phyloP scores from a whole-genome alignment of 2,329 filamentous ascomycete species.

The Triangularia setosa region DNA sequence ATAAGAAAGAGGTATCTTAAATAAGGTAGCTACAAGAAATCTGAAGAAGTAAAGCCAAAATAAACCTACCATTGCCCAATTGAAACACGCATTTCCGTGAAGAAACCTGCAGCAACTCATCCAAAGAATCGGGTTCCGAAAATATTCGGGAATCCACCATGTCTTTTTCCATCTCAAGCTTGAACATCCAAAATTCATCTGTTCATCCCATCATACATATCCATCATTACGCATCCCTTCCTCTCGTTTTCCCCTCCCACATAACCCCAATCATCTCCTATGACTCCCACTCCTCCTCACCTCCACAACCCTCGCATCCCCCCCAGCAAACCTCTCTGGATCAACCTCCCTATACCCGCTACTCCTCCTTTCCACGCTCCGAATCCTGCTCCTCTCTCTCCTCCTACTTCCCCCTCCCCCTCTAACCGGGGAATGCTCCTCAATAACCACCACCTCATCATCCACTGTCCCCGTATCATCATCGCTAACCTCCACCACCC shows the following conservation, averaged over 20 bases:
- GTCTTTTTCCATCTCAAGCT: too few species aligned
- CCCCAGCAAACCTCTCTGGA: slow-evolving; percentile 31
- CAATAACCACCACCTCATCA: slow-evolving; percentile 35
- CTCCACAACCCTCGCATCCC: slow-evolving; percentile 29
- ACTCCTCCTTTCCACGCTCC: slow-evolving; percentile 27
- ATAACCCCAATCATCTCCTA: slow-evolving; percentile 25
- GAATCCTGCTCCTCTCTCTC: slow-evolving; percentile 23
- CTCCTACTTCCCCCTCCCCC: slow-evolving; percentile 24
- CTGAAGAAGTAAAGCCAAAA: not conserved
- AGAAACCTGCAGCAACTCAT: not conserved
- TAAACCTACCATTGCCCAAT: not conserved
- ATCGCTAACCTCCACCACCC: slow-evolving; percentile 21
- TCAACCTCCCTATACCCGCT: slow-evolving; percentile 32
- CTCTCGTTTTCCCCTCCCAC: too few species aligned
- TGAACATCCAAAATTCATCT: not conserved
- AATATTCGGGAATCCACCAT: not conserved
- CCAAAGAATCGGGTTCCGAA: not conserved
- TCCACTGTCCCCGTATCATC: slow-evolving; percentile 16
- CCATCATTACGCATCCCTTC: too few species aligned
- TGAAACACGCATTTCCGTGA: not conserved
- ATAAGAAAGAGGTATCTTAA: not conserved
- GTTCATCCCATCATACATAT: not conserved
- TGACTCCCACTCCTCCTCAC: slow-evolving; percentile 33
- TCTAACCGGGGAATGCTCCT: slow-evolving; percentile 31
- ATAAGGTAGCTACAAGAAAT: not conserved